Evolutionary conservation across 2,329 filamentous ascomycete species (phyloP).

Genomic region (Colletotrichum phormii): DNA sequence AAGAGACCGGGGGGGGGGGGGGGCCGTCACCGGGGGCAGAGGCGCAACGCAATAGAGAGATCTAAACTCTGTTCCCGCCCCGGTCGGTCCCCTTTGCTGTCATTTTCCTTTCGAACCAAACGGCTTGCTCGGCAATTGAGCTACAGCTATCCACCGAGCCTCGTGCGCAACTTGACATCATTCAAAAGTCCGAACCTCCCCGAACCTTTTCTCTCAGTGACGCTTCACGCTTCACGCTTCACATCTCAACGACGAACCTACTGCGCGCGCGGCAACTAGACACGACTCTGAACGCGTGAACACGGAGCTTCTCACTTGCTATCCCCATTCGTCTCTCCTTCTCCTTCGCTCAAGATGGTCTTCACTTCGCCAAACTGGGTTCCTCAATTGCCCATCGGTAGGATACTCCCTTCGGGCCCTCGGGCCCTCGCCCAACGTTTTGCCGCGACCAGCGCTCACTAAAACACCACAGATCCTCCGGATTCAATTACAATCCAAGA

Average conservation of each 20-base stretch:
- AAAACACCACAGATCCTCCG: conserved; percentile 63
- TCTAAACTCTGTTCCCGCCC: conserved; percentile 19
- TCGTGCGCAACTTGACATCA: conserved; percentile 8
- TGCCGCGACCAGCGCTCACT: conserved; percentile 14
- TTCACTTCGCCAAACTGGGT: conserved; percentile 73
- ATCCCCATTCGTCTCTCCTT: not conserved
- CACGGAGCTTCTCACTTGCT: not conserved
- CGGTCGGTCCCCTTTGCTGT: conserved; percentile 11
- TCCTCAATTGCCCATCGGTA: conserved; percentile 68
- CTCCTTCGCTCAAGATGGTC: conserved; percentile 51
- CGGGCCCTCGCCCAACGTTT: not conserved
- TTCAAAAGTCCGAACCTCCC: conserved; percentile 28
- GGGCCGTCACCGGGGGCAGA: conserved; percentile 23
- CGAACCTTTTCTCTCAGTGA: not conserved
- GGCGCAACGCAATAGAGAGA: conserved; percentile 21
- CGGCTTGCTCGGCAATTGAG: conserved; percentile 2
- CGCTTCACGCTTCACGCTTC: not conserved
- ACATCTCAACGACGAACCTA: conserved; percentile 1
- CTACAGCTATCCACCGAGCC: conserved; percentile 11
- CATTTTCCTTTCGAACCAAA: not conserved
- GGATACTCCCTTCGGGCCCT: conserved; percentile 37
- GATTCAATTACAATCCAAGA: conserved; percentile 80
- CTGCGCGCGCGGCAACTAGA: not conserved
- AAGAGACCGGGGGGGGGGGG: not conserved
- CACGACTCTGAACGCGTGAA: not conserved